phyloP scores from a whole-genome alignment of 2,329 filamentous ascomycete genomes.

The Periconia macrospinosa region DNA sequence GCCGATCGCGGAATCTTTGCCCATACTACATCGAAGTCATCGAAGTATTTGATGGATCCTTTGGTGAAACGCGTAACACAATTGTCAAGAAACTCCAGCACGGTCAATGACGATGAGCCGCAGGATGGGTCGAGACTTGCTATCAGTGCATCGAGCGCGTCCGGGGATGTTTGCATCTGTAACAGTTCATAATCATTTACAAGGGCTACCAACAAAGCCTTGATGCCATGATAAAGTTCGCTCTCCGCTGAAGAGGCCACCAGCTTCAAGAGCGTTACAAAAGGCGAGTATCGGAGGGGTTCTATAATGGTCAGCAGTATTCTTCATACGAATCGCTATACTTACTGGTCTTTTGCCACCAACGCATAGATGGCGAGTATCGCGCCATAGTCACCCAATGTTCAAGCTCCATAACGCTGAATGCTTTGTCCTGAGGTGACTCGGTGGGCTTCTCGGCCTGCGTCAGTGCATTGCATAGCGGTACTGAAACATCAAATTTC shows the following conservation, averaged over 20 bases:
- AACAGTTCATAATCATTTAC: conserved; percentile 69
- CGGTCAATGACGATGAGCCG: conserved; percentile 27
- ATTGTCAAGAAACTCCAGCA: conserved; percentile 80
- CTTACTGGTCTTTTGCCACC: conserved; percentile 74
- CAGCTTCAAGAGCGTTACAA: conserved; percentile 69
- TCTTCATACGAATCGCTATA: not conserved
- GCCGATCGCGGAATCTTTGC: conserved; percentile 21
- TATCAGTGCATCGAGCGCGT: conserved; percentile 49
- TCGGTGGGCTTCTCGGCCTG: conserved; percentile 53
- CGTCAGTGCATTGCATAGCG: conserved; percentile 70
- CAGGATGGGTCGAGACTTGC: conserved; percentile 52
- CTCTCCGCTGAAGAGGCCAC: conserved; percentile 53
- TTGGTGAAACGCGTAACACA: conserved; percentile 75
- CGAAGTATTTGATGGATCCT: conserved; percentile 81
- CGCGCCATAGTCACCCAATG: conserved; percentile 80
- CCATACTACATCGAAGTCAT: conserved; percentile 61
- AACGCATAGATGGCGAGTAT: conserved; percentile 81
- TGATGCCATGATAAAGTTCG: conserved; percentile 56
- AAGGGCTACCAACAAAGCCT: conserved; percentile 61
- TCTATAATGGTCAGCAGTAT: conserved; percentile 43
- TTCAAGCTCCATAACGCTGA: conserved; percentile 74
- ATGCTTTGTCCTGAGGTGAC: conserved; percentile 52
- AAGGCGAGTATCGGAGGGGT: conserved; percentile 66
- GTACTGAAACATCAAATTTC: conserved; percentile 83
- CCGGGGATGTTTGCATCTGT: conserved; percentile 46